Evolutionary conservation across 352 stramenopile genomes (phyloP).

Genomic region (Globisporangium takayamanum): DNA sequence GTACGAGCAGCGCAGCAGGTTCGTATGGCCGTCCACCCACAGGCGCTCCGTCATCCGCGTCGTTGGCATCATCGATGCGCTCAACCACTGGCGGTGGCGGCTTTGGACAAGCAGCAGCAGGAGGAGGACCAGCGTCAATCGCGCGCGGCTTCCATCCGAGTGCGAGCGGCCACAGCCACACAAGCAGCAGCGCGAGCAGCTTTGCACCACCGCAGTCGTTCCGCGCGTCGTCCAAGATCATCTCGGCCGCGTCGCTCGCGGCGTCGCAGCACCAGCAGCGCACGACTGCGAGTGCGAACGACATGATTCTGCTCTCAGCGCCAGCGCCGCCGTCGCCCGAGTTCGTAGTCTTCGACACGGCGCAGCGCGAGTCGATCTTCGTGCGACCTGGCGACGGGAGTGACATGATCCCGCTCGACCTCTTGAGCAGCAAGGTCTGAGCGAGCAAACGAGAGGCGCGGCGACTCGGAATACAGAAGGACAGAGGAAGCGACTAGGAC

Average conservation of each 20-base stretch:
- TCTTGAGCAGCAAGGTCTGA: constrained; percentile 20
- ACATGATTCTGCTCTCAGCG: constrained; percentile 26
- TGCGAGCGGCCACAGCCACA: constrained; percentile 1
- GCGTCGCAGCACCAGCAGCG: constrained; percentile 4
- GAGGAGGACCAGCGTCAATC: neutral
- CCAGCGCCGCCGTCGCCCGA: constrained; percentile 13
- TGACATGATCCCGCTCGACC: constrained; percentile 53
- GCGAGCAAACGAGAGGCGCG: neutral
- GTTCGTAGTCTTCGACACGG: constrained; percentile 44
- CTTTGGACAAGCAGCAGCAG: neutral
- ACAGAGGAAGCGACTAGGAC: too few species aligned
- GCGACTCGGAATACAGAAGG: neutral
- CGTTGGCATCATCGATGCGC: neutral
- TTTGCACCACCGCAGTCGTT: neutral
- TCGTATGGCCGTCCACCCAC: constrained; percentile 10
- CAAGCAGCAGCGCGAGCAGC: neutral
- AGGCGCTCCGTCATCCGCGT: neutral
- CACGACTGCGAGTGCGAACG: constrained; percentile 7
- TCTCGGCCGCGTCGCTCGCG: constrained; percentile 6
- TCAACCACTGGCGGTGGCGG: neutral
- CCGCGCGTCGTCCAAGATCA: constrained; percentile 13
- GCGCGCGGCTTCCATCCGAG: neutral
- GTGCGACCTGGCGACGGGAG: constrained; percentile 20
- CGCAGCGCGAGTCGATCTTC: constrained; percentile 24
- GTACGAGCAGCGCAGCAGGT: neutral